Conservation (phyloP, 2,329 filamentous ascomycete genomes). For the Aspergillus vadensis region DNA sequence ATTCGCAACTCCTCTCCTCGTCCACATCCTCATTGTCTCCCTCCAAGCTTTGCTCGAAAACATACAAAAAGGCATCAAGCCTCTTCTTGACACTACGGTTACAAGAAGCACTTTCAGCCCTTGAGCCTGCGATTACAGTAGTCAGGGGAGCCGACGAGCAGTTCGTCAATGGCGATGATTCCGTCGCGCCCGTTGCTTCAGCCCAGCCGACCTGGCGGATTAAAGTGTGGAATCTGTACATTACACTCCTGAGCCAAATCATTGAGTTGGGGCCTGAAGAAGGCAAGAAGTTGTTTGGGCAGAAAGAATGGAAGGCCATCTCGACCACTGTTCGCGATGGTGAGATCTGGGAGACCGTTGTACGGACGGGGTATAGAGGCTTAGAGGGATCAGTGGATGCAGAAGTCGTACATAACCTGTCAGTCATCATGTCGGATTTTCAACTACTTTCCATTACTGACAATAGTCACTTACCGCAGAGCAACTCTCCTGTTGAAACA, state of each 20-base stretch:
- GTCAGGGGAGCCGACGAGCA: constrained; percentile 40
- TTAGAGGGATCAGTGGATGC: constrained; percentile 88
- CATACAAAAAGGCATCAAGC: constrained; percentile 90
- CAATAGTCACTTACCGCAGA: constrained; percentile 49
- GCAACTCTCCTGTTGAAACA: constrained; percentile 90
- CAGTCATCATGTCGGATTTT: constrained; percentile 30
- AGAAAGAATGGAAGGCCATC: constrained; percentile 78
- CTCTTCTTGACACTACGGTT: constrained; percentile 92
- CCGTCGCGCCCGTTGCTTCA: constrained; percentile 69
- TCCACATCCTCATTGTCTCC: constrained; percentile 70
- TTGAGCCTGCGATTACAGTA: constrained; percentile 77
- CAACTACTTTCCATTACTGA: not conserved
- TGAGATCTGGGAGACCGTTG: constrained; percentile 91
- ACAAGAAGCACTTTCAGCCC: constrained; percentile 81
- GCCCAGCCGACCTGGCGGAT: constrained; percentile 81
- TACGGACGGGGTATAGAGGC: constrained; percentile 82
- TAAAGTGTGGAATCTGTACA: constrained; percentile 96
- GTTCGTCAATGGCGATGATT: constrained; percentile 50
- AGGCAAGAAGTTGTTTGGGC: constrained; percentile 84
- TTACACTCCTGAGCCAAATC: constrained; percentile 89
- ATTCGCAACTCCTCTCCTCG: constrained; percentile 60
- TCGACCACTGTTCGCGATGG: constrained; percentile 85
- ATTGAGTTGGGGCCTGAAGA: constrained; percentile 87
- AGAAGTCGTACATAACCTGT: constrained; percentile 73
- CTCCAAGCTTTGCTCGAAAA: constrained; percentile 71